Percentiles rank a stretch among this genome's conserved stretches.
phyloP scores from a whole-genome alignment of 257 asterid genomes.

The Solanum lycopersicoides region DNA sequence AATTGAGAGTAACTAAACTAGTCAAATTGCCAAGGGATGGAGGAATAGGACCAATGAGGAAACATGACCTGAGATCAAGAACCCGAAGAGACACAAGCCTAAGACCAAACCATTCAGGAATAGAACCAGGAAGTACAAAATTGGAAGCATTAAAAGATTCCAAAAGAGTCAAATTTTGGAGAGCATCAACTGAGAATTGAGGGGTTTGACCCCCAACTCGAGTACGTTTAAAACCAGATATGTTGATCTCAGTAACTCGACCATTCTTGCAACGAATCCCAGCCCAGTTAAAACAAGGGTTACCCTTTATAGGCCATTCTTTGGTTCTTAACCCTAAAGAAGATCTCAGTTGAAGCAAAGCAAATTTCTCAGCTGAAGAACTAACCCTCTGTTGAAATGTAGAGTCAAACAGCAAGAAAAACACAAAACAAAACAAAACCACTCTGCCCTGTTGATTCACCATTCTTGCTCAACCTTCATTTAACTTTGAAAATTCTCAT shows the following conservation, averaged over 20 bases:
- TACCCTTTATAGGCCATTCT: conserved; percentile 80
- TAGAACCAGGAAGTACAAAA: conserved; percentile 55
- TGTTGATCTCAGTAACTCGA: conserved; percentile 55
- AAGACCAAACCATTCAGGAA: conserved; percentile 77
- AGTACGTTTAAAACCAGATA: conserved; percentile 79
- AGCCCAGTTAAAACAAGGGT: conserved; percentile 68
- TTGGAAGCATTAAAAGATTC: conserved; percentile 67
- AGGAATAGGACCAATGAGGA: conserved; percentile 50
- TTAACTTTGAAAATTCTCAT: conserved; percentile 35
- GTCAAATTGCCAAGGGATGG: conserved; percentile 61
- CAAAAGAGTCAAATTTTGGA: conserved; percentile 57
- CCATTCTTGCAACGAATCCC: conserved; percentile 69
- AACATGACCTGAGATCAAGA: conserved; percentile 87
- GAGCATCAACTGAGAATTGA: conserved; percentile 63
- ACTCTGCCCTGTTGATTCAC: conserved; percentile 43
- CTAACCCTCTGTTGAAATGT: conserved; percentile 44
- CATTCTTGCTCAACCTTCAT: conserved; percentile 64
- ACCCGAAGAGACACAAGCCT: conserved; percentile 43
- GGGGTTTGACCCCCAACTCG: conserved; percentile 66
- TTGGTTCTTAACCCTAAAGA: conserved; percentile 80
- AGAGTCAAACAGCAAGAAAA: conserved; percentile 34
- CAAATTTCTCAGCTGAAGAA: conserved; percentile 46
- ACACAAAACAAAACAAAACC: conserved; percentile 18
- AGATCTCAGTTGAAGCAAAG: conserved; percentile 84
- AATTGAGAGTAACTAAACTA: conserved; percentile 46